Evolutionary conservation across 2,329 filamentous ascomycete species (phyloP), one percentile per base, ranked within the genome.

Genomic region (Tolypocladium amazonense): DNA sequence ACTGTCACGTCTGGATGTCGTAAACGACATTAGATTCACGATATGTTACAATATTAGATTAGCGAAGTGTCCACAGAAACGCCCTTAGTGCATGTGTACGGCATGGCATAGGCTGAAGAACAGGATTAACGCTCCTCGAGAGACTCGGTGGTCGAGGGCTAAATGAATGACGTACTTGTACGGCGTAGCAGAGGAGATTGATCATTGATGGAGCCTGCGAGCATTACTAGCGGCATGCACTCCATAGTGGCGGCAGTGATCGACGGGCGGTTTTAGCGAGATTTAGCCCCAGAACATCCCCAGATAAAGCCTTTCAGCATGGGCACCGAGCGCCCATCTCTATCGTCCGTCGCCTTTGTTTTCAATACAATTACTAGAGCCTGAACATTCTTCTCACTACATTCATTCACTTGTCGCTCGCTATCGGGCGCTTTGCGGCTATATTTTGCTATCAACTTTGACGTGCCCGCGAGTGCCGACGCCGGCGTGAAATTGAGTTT

Each of bases 191-290:
- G 39, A 41, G 7, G 15, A 6, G 39, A 3, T 3, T 20, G 35
- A 37, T 37, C 39, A 6, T 23, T 35, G 33, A 35, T 35, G 11
- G 33, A 6, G 33, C 33, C 33, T n/a, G n/a, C n/a, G n/a, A n/a
- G n/a, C n/a, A n/a, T n/a, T n/a, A n/a, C n/a, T n/a, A n/a, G n/a
- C n/a, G n/a, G n/a, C n/a, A n/a, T n/a, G n/a, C n/a, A n/a, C 23
- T 14, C 43, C 23, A 47, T 27, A 1, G n/a, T 27, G 7, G 25
- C 27, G 45, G 45, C 45, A 30, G 23, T 23, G 23, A 35, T 39
- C 35, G 37, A 1, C 33, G 14, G 30, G 37, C 30, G 27, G 56
- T 61, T 64, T 63, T 64, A 62, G 64, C 64, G 63, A 66, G 56
- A 66, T 65, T 63, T 62, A 60, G 55, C 62, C 61, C 58, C 57